phyloP scores from a whole-genome alignment of 805 yeast genomes.

The Teunomyces atbi region DNA sequence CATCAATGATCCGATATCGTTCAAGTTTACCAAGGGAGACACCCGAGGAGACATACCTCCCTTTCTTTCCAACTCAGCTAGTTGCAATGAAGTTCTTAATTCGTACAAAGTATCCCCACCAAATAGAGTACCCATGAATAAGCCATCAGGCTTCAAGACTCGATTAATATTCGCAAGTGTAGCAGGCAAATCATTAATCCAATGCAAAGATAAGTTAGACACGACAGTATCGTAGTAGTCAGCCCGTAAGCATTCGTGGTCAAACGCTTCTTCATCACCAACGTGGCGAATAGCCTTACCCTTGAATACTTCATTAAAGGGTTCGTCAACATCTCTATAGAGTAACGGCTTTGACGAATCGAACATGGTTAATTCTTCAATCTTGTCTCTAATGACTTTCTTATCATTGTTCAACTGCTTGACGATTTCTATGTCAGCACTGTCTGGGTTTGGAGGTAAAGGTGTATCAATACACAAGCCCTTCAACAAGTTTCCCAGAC shows the following conservation, averaged over 20 bases:
- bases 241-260: conserved; percentile 37
- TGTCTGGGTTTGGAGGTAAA: conserved; percentile 23
- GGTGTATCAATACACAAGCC: conserved; percentile 30
- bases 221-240: conserved; percentile 66
- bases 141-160: conserved; percentile 73
- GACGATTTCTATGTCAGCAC: conserved; percentile 37
- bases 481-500: conserved; percentile 61
- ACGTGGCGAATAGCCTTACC: conserved; percentile 50
- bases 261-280: conserved; percentile 67
- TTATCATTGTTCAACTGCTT: conserved; percentile 52
- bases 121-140: conserved; percentile 76
- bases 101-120: conserved; percentile 88
- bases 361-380: conserved; percentile 59
- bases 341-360: conserved; percentile 60
- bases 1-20: conserved; percentile 71
- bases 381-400: conserved; percentile 48
- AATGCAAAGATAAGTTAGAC: conserved; percentile 72
- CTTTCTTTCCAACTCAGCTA: conserved; percentile 75
- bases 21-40: conserved; percentile 75
- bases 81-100: conserved; percentile 71
- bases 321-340: conserved; percentile 44
- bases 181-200: conserved; percentile 83
- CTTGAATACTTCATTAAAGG: conserved; percentile 41
- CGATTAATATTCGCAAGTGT: conserved; percentile 54
- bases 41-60: conserved; percentile 82